These are phyloP conservation scores for Solanum hybrid DNA, from an alignment of 305 asterid species.

Conservation along the genomic window DNA sequence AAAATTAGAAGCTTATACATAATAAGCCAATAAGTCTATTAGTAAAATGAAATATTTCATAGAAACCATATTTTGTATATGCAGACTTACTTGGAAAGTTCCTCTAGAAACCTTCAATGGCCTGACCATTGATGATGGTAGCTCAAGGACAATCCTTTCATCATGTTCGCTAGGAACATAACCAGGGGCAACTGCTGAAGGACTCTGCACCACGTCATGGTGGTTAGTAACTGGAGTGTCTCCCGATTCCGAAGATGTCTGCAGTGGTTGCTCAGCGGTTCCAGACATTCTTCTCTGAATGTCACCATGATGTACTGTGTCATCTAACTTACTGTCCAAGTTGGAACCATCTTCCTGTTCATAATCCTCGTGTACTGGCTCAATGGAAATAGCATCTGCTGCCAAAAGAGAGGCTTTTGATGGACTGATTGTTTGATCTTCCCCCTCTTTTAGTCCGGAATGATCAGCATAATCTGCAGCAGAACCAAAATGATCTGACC, in stretches of 20 bases:
- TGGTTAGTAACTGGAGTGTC: conserved; percentile 33
- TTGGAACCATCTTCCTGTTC: conserved; percentile 57
- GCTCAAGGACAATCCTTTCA: conserved; percentile 91
- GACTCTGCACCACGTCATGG: conserved; percentile 44
- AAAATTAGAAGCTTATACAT: neutral
- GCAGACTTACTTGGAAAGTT: conserved; percentile 79
- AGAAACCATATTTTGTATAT: neutral
- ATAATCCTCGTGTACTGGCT: conserved; percentile 65
- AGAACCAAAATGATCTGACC: conserved; percentile 91
- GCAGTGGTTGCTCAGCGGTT: conserved; percentile 42
- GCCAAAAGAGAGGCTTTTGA: conserved; percentile 78
- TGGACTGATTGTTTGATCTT: conserved; percentile 55
- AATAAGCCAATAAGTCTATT: neutral
- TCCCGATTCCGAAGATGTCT: conserved; percentile 27
- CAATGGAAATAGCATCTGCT: conserved; percentile 82
- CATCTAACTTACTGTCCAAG: conserved; percentile 35
- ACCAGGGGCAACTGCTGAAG: conserved; percentile 68
- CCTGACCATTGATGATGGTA: conserved; percentile 88
- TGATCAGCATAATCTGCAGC: conserved; percentile 85
- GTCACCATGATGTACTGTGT: conserved; percentile 36
- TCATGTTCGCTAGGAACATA: conserved; percentile 87
- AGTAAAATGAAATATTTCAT: neutral
- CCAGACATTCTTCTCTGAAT: conserved; percentile 35
- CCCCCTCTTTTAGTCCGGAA: conserved; percentile 35
- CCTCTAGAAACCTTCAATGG: conserved; percentile 84